Conservation (phyloP, 2,329 filamentous ascomycete species). For the Aspergillus thermomutatus region DNA sequence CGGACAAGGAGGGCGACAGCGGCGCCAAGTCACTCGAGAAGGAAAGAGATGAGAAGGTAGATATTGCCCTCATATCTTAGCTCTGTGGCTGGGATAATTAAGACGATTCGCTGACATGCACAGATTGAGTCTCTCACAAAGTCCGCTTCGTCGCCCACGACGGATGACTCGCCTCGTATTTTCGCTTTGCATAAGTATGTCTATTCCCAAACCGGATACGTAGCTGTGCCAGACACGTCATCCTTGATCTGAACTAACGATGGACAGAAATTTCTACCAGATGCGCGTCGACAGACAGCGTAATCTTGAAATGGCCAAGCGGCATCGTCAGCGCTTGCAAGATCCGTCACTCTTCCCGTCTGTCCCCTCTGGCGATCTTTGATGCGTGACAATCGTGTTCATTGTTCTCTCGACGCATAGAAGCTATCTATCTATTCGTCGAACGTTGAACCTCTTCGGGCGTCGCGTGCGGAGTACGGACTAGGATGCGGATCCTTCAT, state of each 20-base stretch:
- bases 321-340: slow-evolving; percentile 74
- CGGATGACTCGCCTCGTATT: slow-evolving; percentile 70
- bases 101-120: slow-evolving; percentile 1
- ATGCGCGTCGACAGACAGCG: slow-evolving; percentile 76
- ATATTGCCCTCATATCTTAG: slow-evolving; percentile 3
- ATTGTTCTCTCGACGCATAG: background rate
- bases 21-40: slow-evolving; percentile 40
- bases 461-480: background rate
- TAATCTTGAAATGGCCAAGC: slow-evolving; percentile 73
- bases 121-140: slow-evolving; percentile 46
- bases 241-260: slow-evolving; percentile 6
- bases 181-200: slow-evolving; percentile 77
- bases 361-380: slow-evolving; percentile 63
- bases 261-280: slow-evolving; percentile 72
- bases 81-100: background rate
- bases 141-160: slow-evolving; percentile 36
- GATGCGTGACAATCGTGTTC: background rate
- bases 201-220: background rate
- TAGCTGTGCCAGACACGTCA: background rate
- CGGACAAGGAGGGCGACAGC: slow-evolving; percentile 44
- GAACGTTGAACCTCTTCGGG: background rate
- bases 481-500: background rate
- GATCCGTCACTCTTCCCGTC: slow-evolving; percentile 81
- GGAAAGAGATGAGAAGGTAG: slow-evolving; percentile 55
- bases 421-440: background rate